Conservation (phyloP, 768 basidiomycete genomes). For the Thelephora aurantiotincta region DNA sequence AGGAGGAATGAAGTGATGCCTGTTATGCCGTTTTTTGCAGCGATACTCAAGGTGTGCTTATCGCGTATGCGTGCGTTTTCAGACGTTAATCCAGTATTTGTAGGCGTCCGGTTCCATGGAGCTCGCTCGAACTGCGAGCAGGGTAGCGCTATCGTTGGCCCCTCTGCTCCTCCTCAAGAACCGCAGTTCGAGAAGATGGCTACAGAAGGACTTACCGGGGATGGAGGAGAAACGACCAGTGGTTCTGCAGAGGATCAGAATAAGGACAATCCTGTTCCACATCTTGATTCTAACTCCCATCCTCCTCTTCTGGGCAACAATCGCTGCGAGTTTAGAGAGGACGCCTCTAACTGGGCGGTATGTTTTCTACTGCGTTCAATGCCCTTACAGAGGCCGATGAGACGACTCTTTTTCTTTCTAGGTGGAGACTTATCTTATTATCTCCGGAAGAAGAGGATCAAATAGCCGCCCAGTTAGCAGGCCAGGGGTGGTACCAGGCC, state of each 20-base stretch:
- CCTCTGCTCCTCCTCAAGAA: conserved; percentile 55
- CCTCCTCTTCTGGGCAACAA: conserved; percentile 48
- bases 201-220: conserved; percentile 33
- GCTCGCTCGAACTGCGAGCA: conserved; percentile 50
- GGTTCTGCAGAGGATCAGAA: conserved; percentile 33
- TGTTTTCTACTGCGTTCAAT: conserved; percentile 12
- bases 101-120: conserved; percentile 68
- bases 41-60: conserved; percentile 45
- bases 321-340: conserved; percentile 58
- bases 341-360: conserved; percentile 82
- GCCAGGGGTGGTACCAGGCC: conserved; percentile 76
- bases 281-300: conserved; percentile 47
- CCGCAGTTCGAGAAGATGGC: conserved; percentile 30
- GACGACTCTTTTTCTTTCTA: conserved; percentile 14
- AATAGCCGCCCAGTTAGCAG: conserved; percentile 70
- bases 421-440: conserved; percentile 78
- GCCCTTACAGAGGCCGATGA: background rate
- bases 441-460: conserved; percentile 90
- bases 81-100: background rate
- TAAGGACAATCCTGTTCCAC: conserved; percentile 34
- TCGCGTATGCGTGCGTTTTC: conserved; percentile 7
- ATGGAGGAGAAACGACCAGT: conserved; percentile 38
- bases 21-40: conserved; percentile 41
- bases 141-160: conserved; percentile 63
- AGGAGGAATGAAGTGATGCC: conserved; percentile 19